Conservation (phyloP, 352 stramenopile genomes). For the Phytopythium chamaehyphon region DNA sequence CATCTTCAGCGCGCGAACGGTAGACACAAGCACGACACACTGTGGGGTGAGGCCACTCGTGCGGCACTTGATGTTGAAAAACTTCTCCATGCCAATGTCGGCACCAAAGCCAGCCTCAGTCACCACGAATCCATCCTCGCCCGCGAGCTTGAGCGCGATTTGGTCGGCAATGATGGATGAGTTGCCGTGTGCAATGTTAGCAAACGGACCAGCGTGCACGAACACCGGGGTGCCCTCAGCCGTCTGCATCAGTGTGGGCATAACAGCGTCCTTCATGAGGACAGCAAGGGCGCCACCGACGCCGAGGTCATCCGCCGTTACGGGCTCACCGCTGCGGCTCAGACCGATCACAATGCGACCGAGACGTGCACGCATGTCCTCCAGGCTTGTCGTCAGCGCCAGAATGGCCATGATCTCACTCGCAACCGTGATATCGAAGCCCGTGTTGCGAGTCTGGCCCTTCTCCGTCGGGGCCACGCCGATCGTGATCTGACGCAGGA, state of each 20-base stretch:
- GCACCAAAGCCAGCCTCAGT: conserved; percentile 98
- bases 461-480: conserved; percentile 91
- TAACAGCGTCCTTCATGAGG: conserved; percentile 97
- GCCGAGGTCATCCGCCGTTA: conserved; percentile 97
- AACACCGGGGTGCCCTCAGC: conserved; percentile 95
- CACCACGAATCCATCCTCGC: conserved; percentile 95
- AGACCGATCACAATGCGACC: conserved; percentile 94
- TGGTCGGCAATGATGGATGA: conserved; percentile 97
- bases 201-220: conserved; percentile 98
- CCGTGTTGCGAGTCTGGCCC: conserved; percentile 62
- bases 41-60: conserved; percentile 93
- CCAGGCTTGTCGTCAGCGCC: conserved; percentile 91
- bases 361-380: conserved; percentile 93
- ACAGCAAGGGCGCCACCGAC: conserved; percentile 95
- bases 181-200: conserved; percentile 97
- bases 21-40: conserved; percentile 97
- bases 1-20: conserved; percentile 98
- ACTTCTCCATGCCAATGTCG: conserved; percentile 97
- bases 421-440: conserved; percentile 91
- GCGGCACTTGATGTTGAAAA: conserved; percentile 99
- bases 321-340: conserved; percentile 66
- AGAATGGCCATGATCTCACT: conserved; percentile 99
- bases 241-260: conserved; percentile 98
- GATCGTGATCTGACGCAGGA: conserved; percentile 91
- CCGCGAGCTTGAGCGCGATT: conserved; percentile 92